phyloP scores from a whole-genome alignment of 73 alveolate genomes.

The Symbiodinium natans region DNA sequence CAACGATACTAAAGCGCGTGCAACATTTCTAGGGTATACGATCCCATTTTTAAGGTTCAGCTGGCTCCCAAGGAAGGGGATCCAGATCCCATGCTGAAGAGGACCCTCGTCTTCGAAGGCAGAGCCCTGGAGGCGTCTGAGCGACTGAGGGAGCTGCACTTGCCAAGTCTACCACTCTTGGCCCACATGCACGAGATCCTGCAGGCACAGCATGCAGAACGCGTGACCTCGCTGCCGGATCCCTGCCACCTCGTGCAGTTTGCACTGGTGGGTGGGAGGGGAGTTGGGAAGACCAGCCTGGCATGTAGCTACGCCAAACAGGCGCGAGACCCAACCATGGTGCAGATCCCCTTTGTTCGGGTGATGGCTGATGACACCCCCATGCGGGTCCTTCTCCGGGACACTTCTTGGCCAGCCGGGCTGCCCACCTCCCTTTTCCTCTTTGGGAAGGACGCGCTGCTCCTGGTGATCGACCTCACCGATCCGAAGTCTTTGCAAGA shows the following conservation, averaged over 20 bases:
- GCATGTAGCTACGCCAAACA: slow-evolving; percentile 3
- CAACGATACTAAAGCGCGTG: too few relatives aligned
- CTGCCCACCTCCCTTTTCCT: neutral
- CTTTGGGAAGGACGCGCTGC: slow-evolving; percentile 15
- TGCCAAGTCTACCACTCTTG: neutral
- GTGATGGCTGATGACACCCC: slow-evolving; percentile 32
- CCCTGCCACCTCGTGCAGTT: slow-evolving; percentile 18
- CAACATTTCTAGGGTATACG: too few relatives aligned
- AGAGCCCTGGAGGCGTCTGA: slow-evolving; percentile 10
- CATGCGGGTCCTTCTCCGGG: slow-evolving; percentile 53
- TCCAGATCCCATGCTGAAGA: too few relatives aligned
- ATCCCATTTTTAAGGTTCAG: too few relatives aligned
- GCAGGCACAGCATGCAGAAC: slow-evolving; percentile 9
- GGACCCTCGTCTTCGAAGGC: slow-evolving; percentile 23
- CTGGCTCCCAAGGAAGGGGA: too few relatives aligned
- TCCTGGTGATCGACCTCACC: slow-evolving; percentile 57
- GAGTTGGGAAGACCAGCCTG: slow-evolving; percentile 55
- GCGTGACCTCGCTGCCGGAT: neutral
- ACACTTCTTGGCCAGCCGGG: slow-evolving; percentile 53
- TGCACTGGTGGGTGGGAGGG: slow-evolving; percentile 24
- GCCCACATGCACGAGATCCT: slow-evolving; percentile 17
- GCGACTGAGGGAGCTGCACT: neutral
- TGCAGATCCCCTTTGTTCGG: neutral
- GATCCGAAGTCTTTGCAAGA: slow-evolving; percentile 34
- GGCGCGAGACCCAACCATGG: neutral